Base-by-base conservation (phyloP, 495 filamentous ascomycete species). In the Mytilinidion resinicola region DNA sequence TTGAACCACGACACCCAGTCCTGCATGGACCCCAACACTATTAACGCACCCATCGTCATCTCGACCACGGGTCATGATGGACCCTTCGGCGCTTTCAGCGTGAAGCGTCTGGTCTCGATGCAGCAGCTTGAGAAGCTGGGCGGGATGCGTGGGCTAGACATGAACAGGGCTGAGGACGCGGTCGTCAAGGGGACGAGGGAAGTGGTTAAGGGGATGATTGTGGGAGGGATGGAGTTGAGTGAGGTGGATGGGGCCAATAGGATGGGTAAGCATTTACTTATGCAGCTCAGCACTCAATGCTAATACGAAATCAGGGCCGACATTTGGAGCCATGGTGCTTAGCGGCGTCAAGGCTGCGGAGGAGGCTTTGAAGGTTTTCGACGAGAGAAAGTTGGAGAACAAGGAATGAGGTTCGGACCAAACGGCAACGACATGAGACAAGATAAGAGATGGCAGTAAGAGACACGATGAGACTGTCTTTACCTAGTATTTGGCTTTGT, bases 21-120 rank as follows among this genome's bases (percentile, higher is more conserved):
- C 58, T 93, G 89, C 85, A 95, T 93, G 89, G 90, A 96, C 72
- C 90, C 90, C 60, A 96, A 91, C 80, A 95, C 90, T 70, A 91
- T 96, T 79, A 95, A 95, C 69, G 87, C 88, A 3, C 88, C 90
- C 2, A 70, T 96, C 55, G 76, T 93, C 61, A 86, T 96, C 73
- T 87, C 83, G 56, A 95, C 90, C 41, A 95, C 90, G 9, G 90
- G 90, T 36, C 90, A 96, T 64, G 90, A 96, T 61, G 90, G 89
- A 6, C 90, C 90, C 12, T 92, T 92, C 68, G 90, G 90, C 55
- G 90, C 90, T 41, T 96, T 96, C 80, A 82, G 77, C 58, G 89
- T 86, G 56, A 93, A 93, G 81, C 80, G 89, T 42, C 80, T 93
- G 11, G 88, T 90, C 38, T 83, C 80, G 67, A 95, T 96, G 89